Evolutionary conservation across 768 basidiomycete species (phyloP).

Genomic region (Chalciporus chontae): DNA sequence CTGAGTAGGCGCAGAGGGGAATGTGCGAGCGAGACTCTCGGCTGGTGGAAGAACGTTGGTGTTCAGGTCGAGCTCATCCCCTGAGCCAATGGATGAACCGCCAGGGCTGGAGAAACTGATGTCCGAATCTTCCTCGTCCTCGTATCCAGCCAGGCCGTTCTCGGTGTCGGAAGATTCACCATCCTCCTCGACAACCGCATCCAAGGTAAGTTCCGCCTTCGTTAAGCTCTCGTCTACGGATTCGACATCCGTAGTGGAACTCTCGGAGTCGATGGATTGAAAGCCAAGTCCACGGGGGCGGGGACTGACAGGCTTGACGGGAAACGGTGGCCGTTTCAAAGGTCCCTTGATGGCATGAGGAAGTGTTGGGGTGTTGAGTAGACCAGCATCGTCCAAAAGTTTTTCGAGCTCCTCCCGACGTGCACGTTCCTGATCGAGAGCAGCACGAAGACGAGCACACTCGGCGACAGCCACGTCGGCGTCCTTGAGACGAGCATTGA

Average conservation of each 20-base stretch:
- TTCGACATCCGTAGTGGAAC: conserved; percentile 70
- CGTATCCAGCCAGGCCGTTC: conserved; percentile 60
- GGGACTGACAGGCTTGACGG: conserved; percentile 23
- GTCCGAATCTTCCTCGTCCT: conserved; percentile 65
- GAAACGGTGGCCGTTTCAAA: conserved; percentile 12
- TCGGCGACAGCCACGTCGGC: conserved; percentile 22
- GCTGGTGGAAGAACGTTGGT: conserved; percentile 9
- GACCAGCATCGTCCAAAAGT: conserved; percentile 43
- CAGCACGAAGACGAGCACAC: conserved; percentile 24
- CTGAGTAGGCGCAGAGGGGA: conserved; percentile 12
- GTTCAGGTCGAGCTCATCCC: conserved; percentile 39
- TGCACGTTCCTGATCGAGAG: conserved; percentile 39
- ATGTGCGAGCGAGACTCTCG: conserved; percentile 4
- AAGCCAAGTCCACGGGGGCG: conserved; percentile 48
- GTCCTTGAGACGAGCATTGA: conserved; percentile 31
- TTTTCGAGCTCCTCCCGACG: conserved; percentile 49
- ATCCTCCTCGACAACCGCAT: conserved; percentile 56
- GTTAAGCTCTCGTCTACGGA: conserved; percentile 41
- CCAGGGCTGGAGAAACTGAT: conserved; percentile 39
- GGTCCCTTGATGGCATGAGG: conserved; percentile 13
- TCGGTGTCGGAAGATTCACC: conserved; percentile 43
- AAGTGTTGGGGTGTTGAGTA: conserved; percentile 45
- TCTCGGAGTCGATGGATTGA: conserved; percentile 61
- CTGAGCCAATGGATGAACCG: conserved; percentile 54
- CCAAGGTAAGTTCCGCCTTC: conserved; percentile 46